Percentiles rank a stretch among this genome's conserved stretches.
Evolutionary conservation across 1,284 basidiomycete species (phyloP).

Genomic region (Boletus smithii): DNA sequence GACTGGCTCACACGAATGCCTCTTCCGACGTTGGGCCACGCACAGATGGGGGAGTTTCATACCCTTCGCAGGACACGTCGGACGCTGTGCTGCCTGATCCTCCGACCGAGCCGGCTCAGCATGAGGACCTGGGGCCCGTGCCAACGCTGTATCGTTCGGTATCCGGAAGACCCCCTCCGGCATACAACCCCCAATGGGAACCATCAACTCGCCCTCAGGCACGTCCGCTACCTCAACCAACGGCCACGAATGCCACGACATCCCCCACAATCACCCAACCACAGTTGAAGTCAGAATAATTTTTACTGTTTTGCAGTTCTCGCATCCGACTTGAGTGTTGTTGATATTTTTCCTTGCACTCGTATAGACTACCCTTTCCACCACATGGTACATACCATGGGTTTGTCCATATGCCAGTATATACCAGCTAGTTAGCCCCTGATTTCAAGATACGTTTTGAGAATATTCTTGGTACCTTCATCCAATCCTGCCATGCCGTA

Average conservation of each 20-base stretch:
- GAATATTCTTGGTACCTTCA: background rate
- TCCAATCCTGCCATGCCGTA: background rate
- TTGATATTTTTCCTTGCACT: too few relatives aligned
- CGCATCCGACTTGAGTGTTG: too few relatives aligned
- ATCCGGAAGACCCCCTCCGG: constrained; percentile 14
- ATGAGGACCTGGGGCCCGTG: constrained; percentile 12
- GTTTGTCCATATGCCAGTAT: too few relatives aligned
- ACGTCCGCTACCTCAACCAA: constrained; percentile 2
- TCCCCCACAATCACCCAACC: background rate
- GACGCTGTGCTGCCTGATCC: background rate
- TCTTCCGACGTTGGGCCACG: background rate
- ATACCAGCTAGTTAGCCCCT: too few relatives aligned
- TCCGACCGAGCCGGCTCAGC: background rate
- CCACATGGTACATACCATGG: too few relatives aligned
- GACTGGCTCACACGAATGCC: background rate
- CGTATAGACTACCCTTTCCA: too few relatives aligned
- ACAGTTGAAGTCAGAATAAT: background rate
- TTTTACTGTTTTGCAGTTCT: background rate
- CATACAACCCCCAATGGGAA: constrained; percentile 15
- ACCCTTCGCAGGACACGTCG: background rate
- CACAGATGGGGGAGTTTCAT: background rate
- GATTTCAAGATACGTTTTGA: too few relatives aligned
- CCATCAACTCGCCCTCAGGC: background rate
- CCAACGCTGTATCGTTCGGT: background rate
- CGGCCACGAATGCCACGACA: background rate